Conservation (phyloP, 306 rosid species). For the Trichosanthes cucumerina region DNA sequence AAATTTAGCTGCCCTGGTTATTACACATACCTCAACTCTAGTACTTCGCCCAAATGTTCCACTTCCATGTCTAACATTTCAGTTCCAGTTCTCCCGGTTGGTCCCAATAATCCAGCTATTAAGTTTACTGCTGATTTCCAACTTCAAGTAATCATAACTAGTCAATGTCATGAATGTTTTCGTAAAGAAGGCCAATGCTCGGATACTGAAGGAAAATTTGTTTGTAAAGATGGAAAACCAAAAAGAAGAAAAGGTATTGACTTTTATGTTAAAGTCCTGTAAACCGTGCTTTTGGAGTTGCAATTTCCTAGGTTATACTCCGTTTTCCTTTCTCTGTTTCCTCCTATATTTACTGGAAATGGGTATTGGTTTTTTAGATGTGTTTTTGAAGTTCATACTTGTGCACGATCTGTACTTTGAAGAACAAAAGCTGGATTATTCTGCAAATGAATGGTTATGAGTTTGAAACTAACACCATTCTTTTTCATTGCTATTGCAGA, state of each 20-base stretch:
- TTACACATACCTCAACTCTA: background rate
- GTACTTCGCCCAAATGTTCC: background rate
- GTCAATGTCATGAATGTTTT: background rate
- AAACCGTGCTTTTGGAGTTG: background rate
- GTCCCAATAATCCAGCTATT: background rate
- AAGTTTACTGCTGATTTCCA: conserved; percentile 3
- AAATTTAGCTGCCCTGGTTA: background rate
- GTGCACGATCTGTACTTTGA: background rate
- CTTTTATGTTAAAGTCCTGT: background rate
- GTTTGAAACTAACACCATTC: background rate
- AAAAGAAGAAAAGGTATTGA: background rate
- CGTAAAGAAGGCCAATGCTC: background rate
- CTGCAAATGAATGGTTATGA: background rate
- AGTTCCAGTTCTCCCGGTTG: conserved; percentile 1
- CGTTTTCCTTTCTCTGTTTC: background rate
- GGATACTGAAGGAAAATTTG: background rate
- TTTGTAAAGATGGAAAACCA: background rate
- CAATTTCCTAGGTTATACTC: background rate
- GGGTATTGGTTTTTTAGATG: background rate
- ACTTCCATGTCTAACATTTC: background rate
- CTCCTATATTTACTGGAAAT: background rate
- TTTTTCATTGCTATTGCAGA: conserved; percentile 20
- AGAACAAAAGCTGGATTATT: background rate
- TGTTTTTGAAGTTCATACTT: background rate
- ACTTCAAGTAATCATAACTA: background rate